Conservation (phyloP, 257 asterid genomes). For the Craterostigma plantagineum region DNA sequence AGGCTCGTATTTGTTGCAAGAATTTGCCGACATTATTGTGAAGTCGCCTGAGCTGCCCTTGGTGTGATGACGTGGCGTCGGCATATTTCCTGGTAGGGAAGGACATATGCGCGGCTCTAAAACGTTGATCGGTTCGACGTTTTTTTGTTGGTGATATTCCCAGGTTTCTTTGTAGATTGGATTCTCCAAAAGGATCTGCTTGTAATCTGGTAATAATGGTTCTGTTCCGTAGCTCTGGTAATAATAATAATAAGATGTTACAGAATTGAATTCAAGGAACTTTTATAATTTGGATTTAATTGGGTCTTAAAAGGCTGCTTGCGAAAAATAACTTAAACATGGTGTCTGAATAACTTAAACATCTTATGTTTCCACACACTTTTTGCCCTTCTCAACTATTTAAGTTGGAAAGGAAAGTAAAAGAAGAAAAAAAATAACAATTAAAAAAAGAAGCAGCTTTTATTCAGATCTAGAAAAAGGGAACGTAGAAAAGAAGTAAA, state of each 20-base stretch:
- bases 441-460: too few relatives aligned
- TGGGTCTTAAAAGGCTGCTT: too few relatives aligned
- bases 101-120: too few relatives aligned
- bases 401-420: too few relatives aligned
- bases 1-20: constrained; percentile 40
- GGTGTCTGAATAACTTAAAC: too few relatives aligned
- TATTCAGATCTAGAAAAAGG: not conserved
- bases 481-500: not conserved
- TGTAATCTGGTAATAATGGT: constrained; percentile 34
- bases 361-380: too few relatives aligned
- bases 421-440: not conserved
- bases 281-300: too few relatives aligned
- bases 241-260: constrained; percentile 4
- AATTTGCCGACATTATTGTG: constrained; percentile 19
- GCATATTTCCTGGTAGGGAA: too few relatives aligned
- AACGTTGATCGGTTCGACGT: too few relatives aligned
- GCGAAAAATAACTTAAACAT: too few relatives aligned
- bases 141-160: constrained; percentile 24
- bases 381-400: too few relatives aligned
- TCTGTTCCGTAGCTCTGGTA: constrained; percentile 58
- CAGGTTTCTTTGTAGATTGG: constrained; percentile 29
- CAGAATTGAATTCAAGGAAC: constrained; percentile 4
- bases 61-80: constrained; percentile 23
- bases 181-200: constrained; percentile 27
- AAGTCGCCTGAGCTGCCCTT: constrained; percentile 40